Evolutionary conservation across 306 rosid genomes (phyloP).

Genomic region (Dryas octopetala): DNA sequence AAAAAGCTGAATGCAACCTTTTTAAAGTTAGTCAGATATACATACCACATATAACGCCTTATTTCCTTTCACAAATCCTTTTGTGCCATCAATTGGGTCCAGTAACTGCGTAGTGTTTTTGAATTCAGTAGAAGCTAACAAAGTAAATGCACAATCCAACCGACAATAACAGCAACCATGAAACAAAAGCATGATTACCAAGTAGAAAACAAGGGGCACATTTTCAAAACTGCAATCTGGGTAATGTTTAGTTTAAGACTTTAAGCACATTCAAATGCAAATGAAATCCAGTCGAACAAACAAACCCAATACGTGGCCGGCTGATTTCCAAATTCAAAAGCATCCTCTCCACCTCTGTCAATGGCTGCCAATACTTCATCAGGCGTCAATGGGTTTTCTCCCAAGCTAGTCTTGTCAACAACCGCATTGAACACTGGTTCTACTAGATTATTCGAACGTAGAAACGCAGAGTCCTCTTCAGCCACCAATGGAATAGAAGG

Average conservation of each 20-base stretch:
- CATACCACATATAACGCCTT: slow-evolving; percentile 74
- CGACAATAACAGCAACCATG: not conserved
- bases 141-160: slow-evolving; percentile 13
- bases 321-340: slow-evolving; percentile 56
- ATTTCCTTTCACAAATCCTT: slow-evolving; percentile 65
- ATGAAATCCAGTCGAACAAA: not conserved
- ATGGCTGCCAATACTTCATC: slow-evolving; percentile 71
- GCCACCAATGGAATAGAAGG: slow-evolving; percentile 92
- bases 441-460: slow-evolving; percentile 59
- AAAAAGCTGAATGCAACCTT: not conserved
- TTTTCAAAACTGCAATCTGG: not conserved
- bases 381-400: slow-evolving; percentile 42
- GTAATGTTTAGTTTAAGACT: not conserved
- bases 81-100: slow-evolving; percentile 92
- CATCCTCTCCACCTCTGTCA: slow-evolving; percentile 84
- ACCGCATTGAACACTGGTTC: slow-evolving; percentile 57
- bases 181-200: slow-evolving; percentile 5
- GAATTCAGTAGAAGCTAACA: slow-evolving; percentile 14
- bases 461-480: slow-evolving; percentile 84
- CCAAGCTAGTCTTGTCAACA: slow-evolving; percentile 38
- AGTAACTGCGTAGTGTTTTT: slow-evolving; percentile 60
- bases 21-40: slow-evolving; percentile 28
- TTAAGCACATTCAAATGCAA: not conserved
- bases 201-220: not conserved
- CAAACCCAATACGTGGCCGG: slow-evolving; percentile 89